Evolutionary conservation across 305 asterid genomes (phyloP).

Genomic region (Fraxinus ornus): DNA sequence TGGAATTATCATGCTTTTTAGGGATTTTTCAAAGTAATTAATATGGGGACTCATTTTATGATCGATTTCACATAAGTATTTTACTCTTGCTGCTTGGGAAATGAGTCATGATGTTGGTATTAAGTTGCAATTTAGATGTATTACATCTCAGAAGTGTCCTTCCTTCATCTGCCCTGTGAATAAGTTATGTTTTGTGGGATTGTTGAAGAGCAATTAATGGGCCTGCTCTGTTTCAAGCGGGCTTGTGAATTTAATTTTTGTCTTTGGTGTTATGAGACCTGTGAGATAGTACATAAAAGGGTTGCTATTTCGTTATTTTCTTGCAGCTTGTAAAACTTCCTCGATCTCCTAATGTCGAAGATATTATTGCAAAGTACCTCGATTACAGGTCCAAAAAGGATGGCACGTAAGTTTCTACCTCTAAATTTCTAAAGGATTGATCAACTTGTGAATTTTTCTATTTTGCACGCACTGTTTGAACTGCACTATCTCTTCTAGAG

Average conservation of each 20-base stretch:
- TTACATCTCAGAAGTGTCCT: neutral
- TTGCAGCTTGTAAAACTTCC: constrained; percentile 97
- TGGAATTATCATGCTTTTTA: neutral
- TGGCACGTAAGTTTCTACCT: constrained; percentile 60
- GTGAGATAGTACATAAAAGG: constrained; percentile 6
- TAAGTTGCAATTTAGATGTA: neutral
- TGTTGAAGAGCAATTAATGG: neutral
- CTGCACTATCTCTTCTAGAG: constrained; percentile 15
- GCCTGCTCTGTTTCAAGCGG: constrained; percentile 8
- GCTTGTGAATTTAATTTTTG: constrained; percentile 8
- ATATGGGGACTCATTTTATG: constrained; percentile 4
- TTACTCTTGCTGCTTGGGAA: neutral
- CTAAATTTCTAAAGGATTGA: constrained; percentile 20
- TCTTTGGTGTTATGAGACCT: neutral
- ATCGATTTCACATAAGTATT: neutral
- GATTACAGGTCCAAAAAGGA: constrained; percentile 80
- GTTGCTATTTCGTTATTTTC: constrained; percentile 10
- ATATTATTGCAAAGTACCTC: constrained; percentile 70
- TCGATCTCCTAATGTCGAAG: constrained; percentile 80
- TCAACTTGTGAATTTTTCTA: neutral
- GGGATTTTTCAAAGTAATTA: neutral
- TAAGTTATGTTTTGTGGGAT: neutral
- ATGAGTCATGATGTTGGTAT: constrained; percentile 11
- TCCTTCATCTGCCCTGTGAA: neutral
- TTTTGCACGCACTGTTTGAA: constrained; percentile 14